These are phyloP conservation scores for Cystobasidium ongulense DNA, from an alignment of 768 basidiomycete genomes.

Conservation along the genomic window DNA sequence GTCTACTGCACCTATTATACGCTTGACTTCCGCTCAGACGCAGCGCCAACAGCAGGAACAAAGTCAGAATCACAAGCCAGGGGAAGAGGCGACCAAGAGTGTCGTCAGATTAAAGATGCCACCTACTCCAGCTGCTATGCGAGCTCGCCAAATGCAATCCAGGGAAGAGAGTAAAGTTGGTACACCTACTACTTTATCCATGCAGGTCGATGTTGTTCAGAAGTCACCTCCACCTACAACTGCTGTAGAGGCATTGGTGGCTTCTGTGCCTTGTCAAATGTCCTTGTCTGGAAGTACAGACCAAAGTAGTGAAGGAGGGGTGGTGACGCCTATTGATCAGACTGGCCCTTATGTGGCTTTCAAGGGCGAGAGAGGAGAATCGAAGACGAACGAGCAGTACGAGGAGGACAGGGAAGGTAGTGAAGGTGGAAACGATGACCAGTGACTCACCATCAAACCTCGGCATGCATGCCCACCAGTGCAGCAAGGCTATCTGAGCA, in stretches of 20 bases:
- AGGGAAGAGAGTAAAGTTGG: too few species aligned
- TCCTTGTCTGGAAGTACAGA: constrained; percentile 4
- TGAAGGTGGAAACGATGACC: not conserved
- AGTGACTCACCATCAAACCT: not conserved
- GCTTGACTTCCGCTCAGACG: too few species aligned
- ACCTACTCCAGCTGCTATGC: not conserved
- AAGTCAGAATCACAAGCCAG: not conserved
- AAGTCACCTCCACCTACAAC: too few species aligned
- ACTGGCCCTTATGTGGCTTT: not conserved
- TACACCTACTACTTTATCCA: too few species aligned
- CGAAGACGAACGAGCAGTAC: not conserved
- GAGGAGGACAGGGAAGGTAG: not conserved
- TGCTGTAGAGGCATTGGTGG: not conserved
- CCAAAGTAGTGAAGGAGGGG: not conserved
- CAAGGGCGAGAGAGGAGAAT: not conserved
- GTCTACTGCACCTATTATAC: too few species aligned
- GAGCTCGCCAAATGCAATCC: too few species aligned
- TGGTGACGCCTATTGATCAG: not conserved
- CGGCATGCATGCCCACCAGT: not conserved
- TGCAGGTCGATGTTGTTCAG: too few species aligned
- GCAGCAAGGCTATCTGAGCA: not conserved
- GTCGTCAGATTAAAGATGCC: not conserved
- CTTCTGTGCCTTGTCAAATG: constrained; percentile 10
- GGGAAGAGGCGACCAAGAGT: not conserved
- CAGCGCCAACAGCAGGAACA: too few species aligned